Conservation (phyloP, 805 yeast species). For the Pichia kluyveri region DNA sequence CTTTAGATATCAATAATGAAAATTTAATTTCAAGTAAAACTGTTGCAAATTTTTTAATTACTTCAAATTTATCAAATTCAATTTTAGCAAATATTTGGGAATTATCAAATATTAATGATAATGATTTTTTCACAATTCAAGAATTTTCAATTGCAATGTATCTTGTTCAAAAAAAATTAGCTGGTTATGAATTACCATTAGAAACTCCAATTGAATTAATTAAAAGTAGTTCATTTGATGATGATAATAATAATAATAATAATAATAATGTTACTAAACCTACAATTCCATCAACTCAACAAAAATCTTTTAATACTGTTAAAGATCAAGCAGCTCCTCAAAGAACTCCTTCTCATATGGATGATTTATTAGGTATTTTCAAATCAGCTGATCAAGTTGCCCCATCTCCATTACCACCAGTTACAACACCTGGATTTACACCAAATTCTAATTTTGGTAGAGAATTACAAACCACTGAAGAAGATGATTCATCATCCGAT, state of each 20-base stretch:
- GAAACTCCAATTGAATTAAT: constrained; percentile 60
- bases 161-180: constrained; percentile 73
- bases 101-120: constrained; percentile 78
- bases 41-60: constrained; percentile 81
- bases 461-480: constrained; percentile 33
- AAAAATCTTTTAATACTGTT: constrained; percentile 11
- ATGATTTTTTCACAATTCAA: constrained; percentile 67
- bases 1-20: constrained; percentile 54
- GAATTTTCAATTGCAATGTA: constrained; percentile 94
- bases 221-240: constrained; percentile 24
- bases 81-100: constrained; percentile 91
- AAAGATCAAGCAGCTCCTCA: constrained; percentile 13
- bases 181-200: constrained; percentile 70
- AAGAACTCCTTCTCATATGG: constrained; percentile 35
- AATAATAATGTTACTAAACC: background rate
- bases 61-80: constrained; percentile 79
- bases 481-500: constrained; percentile 22
- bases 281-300: constrained; percentile 8
- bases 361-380: constrained; percentile 58
- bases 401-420: constrained; percentile 25
- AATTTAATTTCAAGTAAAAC: constrained; percentile 69
- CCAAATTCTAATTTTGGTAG: constrained; percentile 88
- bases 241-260: too few species aligned
- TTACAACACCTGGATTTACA: constrained; percentile 9
- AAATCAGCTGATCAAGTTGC: constrained; percentile 30